These are phyloP conservation scores for Botrytis fragariae DNA, from an alignment of 2,329 filamentous ascomycete genomes.

Conservation along the genomic window DNA sequence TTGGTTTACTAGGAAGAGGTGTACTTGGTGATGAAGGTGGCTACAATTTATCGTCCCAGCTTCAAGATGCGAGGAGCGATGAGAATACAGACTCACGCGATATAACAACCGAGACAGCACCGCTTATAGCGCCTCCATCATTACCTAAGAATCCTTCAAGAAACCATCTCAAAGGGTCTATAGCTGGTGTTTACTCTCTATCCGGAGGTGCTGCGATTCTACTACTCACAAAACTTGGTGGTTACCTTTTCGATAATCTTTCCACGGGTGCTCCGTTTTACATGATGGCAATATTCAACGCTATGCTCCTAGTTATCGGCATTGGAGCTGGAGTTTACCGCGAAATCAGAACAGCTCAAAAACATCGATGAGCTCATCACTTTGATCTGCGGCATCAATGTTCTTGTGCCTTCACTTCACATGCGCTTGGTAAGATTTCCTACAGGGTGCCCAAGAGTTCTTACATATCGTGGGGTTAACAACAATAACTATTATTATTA, in stretches of 20 bases:
- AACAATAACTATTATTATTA: background rate
- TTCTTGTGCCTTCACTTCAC: background rate
- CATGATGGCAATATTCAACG: slow-evolving; percentile 90
- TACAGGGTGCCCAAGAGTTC: background rate
- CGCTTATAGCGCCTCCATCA: slow-evolving; percentile 35
- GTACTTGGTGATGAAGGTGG: slow-evolving; percentile 56
- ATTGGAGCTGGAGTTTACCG: slow-evolving; percentile 35
- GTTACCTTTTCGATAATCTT: slow-evolving; percentile 75
- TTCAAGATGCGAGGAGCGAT: slow-evolving; percentile 24
- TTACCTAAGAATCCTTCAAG: slow-evolving; percentile 28
- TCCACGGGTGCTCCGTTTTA: slow-evolving; percentile 83
- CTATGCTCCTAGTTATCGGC: slow-evolving; percentile 56
- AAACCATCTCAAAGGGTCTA: slow-evolving; percentile 75
- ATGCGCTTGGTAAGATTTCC: background rate
- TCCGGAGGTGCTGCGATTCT: slow-evolving; percentile 88
- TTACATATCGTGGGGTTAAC: too few species aligned
- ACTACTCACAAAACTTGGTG: slow-evolving; percentile 86
- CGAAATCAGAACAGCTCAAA: slow-evolving; percentile 26
- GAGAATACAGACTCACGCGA: slow-evolving; percentile 9
- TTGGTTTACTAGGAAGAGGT: slow-evolving; percentile 82
- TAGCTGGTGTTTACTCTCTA: slow-evolving; percentile 91
- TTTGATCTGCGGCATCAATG: background rate
- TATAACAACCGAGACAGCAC: slow-evolving; percentile 28
- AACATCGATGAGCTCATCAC: slow-evolving; percentile 15
- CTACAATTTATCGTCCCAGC: slow-evolving; percentile 37